Evolutionary conservation across 352 stramenopile species (phyloP).

Genomic region (Pythium brassicae): DNA sequence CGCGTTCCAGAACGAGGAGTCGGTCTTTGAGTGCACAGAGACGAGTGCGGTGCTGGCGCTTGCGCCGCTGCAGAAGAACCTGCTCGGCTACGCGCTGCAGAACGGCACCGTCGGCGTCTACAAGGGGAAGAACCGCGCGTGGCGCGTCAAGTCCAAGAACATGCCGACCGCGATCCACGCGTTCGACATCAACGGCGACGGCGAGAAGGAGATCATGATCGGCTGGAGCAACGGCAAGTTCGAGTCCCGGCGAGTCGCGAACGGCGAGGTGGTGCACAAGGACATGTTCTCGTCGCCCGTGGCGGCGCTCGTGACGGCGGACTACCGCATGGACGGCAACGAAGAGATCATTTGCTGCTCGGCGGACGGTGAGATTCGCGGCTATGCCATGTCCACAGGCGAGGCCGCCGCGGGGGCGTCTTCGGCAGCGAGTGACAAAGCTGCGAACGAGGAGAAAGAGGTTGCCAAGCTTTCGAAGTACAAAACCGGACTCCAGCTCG

Average conservation of each 20-base stretch:
- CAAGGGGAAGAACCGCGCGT: conserved; percentile 78
- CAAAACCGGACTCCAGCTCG: conserved; percentile 66
- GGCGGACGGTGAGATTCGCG: conserved; percentile 72
- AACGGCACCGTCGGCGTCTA: conserved; percentile 94
- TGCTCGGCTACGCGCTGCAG: conserved; percentile 85
- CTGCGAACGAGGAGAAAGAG: conserved; percentile 64
- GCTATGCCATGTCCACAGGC: conserved; percentile 47
- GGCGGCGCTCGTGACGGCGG: conserved; percentile 64
- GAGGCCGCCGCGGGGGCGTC: conserved; percentile 24
- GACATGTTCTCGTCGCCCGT: conserved; percentile 66
- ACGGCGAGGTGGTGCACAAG: conserved; percentile 83
- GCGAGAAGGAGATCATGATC: conserved; percentile 85
- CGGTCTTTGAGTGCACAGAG: conserved; percentile 87
- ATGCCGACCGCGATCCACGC: conserved; percentile 65
- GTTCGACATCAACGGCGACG: conserved; percentile 91
- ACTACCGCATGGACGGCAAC: conserved; percentile 88
- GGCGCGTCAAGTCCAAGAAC: conserved; percentile 92
- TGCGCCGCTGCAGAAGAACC: conserved; percentile 57
- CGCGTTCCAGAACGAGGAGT: conserved; percentile 87
- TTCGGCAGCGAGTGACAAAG: conserved; percentile 30
- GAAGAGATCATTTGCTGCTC: conserved; percentile 88
- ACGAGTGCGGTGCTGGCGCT: conserved; percentile 75
- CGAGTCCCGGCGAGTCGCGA: conserved; percentile 61
- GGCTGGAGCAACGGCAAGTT: conserved; percentile 91
- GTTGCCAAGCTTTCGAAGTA: conserved; percentile 78